Conservation (phyloP, 345 rosid species). For the Stellera chamaejasme region DNA sequence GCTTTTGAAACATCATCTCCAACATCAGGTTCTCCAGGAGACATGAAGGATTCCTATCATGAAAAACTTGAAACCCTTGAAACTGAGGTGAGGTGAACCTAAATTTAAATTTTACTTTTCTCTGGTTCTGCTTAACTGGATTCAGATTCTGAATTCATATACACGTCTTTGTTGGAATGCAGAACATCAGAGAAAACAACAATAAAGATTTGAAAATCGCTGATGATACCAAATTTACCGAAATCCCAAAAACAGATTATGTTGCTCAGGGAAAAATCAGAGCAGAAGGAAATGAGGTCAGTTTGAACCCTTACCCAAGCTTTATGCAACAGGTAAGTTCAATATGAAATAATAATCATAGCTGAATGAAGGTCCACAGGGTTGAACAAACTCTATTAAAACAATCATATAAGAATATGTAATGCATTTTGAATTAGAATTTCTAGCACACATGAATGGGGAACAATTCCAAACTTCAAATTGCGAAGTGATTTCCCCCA, state of each 20-base stretch:
- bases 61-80: constrained; percentile 7
- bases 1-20: constrained; percentile 15
- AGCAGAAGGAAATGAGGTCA: constrained; percentile 32
- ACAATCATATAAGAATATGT: too few species aligned
- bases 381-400: too few species aligned
- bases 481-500: too few species aligned
- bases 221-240: constrained; percentile 14
- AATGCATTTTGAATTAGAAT: too few species aligned
- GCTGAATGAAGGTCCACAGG: too few species aligned
- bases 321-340: too few species aligned
- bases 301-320: constrained; percentile 1
- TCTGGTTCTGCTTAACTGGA: neutral
- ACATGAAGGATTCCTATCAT: constrained; percentile 15
- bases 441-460: too few species aligned
- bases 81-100: constrained; percentile 24
- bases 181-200: constrained; percentile 12
- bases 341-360: too few species aligned
- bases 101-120: neutral
- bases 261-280: constrained; percentile 16
- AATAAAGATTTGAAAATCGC: constrained; percentile 13
- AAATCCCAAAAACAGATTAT: constrained; percentile 13
- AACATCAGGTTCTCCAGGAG: constrained; percentile 16
- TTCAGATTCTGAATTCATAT: constrained; percentile 8
- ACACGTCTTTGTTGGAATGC: constrained; percentile 13
- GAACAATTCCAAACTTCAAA: too few species aligned